A percentile compares a stretch with the other conserved stretches of the same genome.
Conservation (phyloP, 2,329 filamentous ascomycete genomes). For the Claviceps sp. region DNA sequence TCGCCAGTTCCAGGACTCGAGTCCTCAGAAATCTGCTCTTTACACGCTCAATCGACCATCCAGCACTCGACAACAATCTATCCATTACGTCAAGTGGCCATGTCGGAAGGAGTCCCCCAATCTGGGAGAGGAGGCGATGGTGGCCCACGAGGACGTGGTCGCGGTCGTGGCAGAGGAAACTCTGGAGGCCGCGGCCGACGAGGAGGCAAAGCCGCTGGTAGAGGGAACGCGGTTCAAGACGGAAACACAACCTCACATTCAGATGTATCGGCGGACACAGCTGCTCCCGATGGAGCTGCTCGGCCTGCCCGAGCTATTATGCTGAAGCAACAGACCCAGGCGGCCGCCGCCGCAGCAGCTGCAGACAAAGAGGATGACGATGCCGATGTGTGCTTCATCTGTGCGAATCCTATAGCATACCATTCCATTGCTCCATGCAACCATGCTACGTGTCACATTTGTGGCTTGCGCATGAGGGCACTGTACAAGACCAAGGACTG, state of each 20-base stretch:
- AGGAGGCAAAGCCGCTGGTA: slow-evolving; percentile 15
- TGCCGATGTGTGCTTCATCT: slow-evolving; percentile 91
- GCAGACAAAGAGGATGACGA: slow-evolving; percentile 30
- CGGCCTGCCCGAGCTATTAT: slow-evolving; percentile 19
- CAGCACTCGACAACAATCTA: neutral
- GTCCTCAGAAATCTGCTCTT: neutral
- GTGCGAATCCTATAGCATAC: slow-evolving; percentile 79
- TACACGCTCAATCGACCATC: neutral
- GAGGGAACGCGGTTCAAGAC: slow-evolving; percentile 5
- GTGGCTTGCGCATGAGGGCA: slow-evolving; percentile 76
- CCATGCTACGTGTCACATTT: slow-evolving; percentile 94
- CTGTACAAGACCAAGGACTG: slow-evolving; percentile 95
- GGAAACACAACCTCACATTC: slow-evolving; percentile 5
- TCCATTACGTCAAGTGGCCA: slow-evolving; percentile 1
- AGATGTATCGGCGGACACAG: slow-evolving; percentile 12
- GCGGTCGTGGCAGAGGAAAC: slow-evolving; percentile 16
- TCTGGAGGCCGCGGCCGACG: slow-evolving; percentile 10
- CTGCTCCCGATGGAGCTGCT: slow-evolving; percentile 18
- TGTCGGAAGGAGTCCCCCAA: slow-evolving; percentile 11
- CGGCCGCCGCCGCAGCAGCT: slow-evolving; percentile 11
- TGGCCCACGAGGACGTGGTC: slow-evolving; percentile 24
- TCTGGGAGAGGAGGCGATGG: slow-evolving; percentile 19
- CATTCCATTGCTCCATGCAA: slow-evolving; percentile 87
- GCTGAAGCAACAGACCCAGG: slow-evolving; percentile 8
- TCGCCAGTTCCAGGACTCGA: neutral